Conservation (phyloP, 75 land plant genomes). For the Pinus tabuliformis region DNA sequence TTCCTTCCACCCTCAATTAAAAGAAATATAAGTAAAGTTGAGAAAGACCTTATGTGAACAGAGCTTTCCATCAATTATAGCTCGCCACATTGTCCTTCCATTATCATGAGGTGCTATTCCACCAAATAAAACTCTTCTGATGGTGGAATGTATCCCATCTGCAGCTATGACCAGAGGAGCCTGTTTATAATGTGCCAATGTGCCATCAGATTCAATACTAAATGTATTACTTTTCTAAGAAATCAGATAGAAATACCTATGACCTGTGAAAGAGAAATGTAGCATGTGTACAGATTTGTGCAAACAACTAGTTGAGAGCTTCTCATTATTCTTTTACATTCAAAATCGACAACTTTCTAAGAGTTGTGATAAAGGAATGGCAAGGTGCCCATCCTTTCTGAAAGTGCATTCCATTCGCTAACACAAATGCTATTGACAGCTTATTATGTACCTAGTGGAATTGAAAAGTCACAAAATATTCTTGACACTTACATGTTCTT, state of each 20-base stretch:
- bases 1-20: background rate
- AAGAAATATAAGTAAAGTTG: background rate
- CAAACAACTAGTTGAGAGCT: background rate
- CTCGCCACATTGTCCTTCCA: conserved; percentile 56
- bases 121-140: conserved; percentile 34
- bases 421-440: background rate
- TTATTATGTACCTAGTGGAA: background rate
- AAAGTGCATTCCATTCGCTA: background rate
- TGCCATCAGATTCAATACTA: conserved; percentile 6
- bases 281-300: background rate
- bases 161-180: conserved; percentile 57
- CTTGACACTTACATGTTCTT: background rate
- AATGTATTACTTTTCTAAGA: background rate
- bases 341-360: background rate
- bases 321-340: background rate
- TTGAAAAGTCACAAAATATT: background rate
- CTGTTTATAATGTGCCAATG: conserved; percentile 19
- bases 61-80: conserved; percentile 34
- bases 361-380: background rate
- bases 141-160: conserved; percentile 47
- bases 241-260: background rate
- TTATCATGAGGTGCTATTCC: conserved; percentile 37
- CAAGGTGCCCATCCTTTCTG: too few relatives aligned
- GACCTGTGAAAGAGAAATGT: background rate
- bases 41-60: conserved; percentile 24